Conservation (phyloP, 306 rosid species). For the Trifolium subterraneum region DNA sequence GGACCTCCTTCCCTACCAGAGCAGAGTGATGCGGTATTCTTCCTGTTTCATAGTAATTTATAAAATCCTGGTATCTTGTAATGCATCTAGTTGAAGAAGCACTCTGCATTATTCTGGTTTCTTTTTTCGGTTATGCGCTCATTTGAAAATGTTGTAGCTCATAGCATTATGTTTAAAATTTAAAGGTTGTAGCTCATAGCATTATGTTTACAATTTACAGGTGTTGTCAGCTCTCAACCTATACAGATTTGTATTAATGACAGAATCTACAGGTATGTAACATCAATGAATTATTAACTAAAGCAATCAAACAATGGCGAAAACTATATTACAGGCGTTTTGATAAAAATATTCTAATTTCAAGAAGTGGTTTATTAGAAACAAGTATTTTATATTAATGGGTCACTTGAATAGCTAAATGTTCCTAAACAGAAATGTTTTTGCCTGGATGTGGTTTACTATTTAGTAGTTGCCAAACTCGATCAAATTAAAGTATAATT, state of each 20-base stretch:
- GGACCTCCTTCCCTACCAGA: constrained; percentile 94
- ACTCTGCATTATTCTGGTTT: constrained; percentile 20
- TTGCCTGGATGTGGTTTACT: not conserved
- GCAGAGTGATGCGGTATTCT: constrained; percentile 78
- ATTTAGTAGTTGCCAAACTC: constrained; percentile 1
- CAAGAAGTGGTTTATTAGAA: not conserved
- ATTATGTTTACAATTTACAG: constrained; percentile 46
- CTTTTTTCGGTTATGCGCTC: constrained; percentile 13
- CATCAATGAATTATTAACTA: constrained; percentile 17
- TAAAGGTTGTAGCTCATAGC: constrained; percentile 11
- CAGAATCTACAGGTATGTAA: constrained; percentile 76
- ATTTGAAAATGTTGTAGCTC: constrained; percentile 6
- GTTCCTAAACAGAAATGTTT: not conserved
- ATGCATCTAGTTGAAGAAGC: constrained; percentile 33
- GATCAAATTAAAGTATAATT: constrained; percentile 9
- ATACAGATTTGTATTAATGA: constrained; percentile 76
- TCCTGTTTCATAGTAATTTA: constrained; percentile 26
- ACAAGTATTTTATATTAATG: constrained; percentile 2
- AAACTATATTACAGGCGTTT: not conserved
- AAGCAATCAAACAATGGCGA: not conserved
- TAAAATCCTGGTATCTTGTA: constrained; percentile 16
- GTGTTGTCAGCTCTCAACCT: constrained; percentile 88
- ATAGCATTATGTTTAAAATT: constrained; percentile 14
- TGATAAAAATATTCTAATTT: not conserved
- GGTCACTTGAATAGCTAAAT: not conserved